Percentiles rank a stretch among this genome's conserved stretches.
Evolutionary conservation across 805 yeast species (phyloP).

Genomic region (Lipomyces sp.): DNA sequence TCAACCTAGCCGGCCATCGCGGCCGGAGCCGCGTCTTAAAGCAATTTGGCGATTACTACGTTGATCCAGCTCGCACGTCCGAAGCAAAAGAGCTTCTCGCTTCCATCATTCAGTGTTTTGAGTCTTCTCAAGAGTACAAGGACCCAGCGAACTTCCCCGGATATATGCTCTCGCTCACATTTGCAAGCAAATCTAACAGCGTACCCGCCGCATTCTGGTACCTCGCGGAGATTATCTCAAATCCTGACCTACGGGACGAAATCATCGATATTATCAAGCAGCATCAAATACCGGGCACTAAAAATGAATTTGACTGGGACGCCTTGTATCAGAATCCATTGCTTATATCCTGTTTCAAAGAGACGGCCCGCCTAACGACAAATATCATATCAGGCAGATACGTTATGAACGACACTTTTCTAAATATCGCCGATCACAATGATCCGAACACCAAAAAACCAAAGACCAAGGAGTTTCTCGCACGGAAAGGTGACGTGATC

Average conservation of each 20-base stretch:
- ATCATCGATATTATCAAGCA: constrained; percentile 4
- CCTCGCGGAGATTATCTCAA: constrained; percentile 5
- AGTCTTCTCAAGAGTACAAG: not conserved
- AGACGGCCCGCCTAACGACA: constrained; percentile 13
- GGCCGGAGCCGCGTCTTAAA: constrained; percentile 13
- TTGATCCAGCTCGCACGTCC: not conserved
- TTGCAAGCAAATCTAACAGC: constrained; percentile 24
- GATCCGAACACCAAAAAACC: not conserved
- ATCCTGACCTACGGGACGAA: constrained; percentile 1
- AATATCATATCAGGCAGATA: constrained; percentile 12
- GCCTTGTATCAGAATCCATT: constrained; percentile 5
- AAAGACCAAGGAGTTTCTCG: not conserved
- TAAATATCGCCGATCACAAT: constrained; percentile 9
- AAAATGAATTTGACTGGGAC: constrained; percentile 19
- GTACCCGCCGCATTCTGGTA: constrained; percentile 27
- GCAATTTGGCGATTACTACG: constrained; percentile 11
- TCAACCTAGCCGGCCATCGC: constrained; percentile 1
- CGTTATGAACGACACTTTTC: constrained; percentile 10
- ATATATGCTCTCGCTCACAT: constrained; percentile 20
- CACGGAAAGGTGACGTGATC: constrained; percentile 17
- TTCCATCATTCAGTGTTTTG: not conserved
- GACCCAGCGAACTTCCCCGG: constrained; percentile 14
- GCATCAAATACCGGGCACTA: not conserved
- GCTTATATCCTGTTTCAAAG: constrained; percentile 22
- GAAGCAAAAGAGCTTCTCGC: not conserved